Evolutionary conservation across 371 early-diverging fungal species (phyloP).

Genomic region (Haplosporangium sp.): DNA sequence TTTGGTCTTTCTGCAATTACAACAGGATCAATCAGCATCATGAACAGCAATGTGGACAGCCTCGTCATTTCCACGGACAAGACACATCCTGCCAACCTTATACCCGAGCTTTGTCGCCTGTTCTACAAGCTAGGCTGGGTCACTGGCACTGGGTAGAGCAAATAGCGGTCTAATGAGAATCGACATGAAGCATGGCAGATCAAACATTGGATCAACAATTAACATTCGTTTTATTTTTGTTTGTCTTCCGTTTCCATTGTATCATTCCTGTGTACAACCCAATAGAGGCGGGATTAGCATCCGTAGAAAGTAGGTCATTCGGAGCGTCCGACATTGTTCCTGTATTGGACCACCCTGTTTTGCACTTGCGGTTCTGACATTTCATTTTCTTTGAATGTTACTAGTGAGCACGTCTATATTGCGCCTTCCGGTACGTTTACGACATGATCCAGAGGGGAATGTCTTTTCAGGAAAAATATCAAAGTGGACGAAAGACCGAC

Average conservation of each 20-base stretch:
- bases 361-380: not conserved
- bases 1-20: too few species aligned
- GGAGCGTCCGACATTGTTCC: too few species aligned
- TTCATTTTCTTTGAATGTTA: constrained; percentile 1
- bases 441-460: not conserved
- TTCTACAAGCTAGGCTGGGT: constrained; percentile 96
- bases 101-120: constrained; percentile 91
- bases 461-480: not conserved
- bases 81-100: constrained; percentile 87
- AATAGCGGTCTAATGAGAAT: too few species aligned
- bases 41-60: constrained; percentile 51
- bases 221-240: not conserved
- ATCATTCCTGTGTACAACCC: not conserved
- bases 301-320: constrained; percentile 69
- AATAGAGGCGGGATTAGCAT: constrained; percentile 92
- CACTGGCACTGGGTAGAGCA: constrained; percentile 88
- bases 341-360: not conserved
- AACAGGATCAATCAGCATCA: constrained; percentile 2
- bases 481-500: not conserved
- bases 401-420: constrained; percentile 82
- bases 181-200: too few species aligned
- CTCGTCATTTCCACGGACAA: constrained; percentile 73
- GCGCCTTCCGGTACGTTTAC: constrained; percentile 79
- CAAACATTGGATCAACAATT: not conserved
- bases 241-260: not conserved